phyloP scores from a whole-genome alignment of 495 filamentous ascomycete genomes.

The Trichodelitschia bisporula region DNA sequence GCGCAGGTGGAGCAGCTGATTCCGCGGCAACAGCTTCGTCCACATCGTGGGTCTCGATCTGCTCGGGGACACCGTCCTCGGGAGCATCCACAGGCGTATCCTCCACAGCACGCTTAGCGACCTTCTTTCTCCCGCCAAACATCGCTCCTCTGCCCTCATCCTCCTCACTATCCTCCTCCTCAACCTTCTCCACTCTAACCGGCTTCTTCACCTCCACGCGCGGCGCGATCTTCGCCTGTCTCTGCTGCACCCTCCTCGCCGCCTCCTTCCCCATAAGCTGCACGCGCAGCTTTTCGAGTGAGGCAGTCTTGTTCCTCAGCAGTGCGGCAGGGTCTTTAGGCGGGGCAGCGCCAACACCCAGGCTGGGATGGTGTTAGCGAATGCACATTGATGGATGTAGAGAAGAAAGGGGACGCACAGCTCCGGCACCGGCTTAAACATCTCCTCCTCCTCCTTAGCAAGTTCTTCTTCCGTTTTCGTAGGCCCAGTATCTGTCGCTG shows the following conservation, averaged over 20 bases:
- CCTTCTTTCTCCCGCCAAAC: too few relatives aligned
- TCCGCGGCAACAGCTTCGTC: slow-evolving; percentile 3
- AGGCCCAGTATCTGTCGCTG: slow-evolving; percentile 19
- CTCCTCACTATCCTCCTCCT: slow-evolving; percentile 18
- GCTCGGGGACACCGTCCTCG: too few relatives aligned
- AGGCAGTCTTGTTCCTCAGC: background rate
- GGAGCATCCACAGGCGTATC: too few relatives aligned
- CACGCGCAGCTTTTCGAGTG: slow-evolving; percentile 19
- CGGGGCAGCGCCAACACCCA: background rate
- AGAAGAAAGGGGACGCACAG: slow-evolving; percentile 8
- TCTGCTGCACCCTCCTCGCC: too few relatives aligned
- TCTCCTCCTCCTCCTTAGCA: slow-evolving; percentile 15
- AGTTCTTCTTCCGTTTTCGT: slow-evolving; percentile 11
- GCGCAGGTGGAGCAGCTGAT: background rate
- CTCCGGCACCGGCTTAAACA: slow-evolving; percentile 19
- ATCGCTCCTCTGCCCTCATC: slow-evolving; percentile 12
- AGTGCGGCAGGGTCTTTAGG: background rate
- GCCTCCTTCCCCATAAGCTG: slow-evolving; percentile 21
- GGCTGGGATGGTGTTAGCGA: background rate
- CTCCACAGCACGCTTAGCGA: too few relatives aligned
- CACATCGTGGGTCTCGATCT: background rate
- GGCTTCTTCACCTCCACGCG: too few relatives aligned
- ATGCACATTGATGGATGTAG: background rate
- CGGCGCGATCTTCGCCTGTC: too few relatives aligned
- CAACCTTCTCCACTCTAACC: background rate